Conservation (phyloP, 139 green algal genomes). For the Picochlorum sp. region DNA sequence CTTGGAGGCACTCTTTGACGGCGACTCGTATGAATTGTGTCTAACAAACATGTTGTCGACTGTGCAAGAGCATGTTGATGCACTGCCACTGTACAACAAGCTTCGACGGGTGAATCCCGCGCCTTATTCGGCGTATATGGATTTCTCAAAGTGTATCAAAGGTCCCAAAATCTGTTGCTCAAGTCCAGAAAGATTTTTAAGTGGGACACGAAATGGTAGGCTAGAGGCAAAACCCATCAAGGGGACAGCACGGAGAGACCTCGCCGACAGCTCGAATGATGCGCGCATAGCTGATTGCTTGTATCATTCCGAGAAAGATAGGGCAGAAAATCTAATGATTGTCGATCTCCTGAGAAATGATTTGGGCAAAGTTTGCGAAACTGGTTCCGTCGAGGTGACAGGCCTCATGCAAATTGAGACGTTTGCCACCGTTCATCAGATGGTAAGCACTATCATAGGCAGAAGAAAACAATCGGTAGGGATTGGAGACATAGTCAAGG, state of each 20-base stretch:
- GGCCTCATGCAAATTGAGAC: conserved; percentile 88
- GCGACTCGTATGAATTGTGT: conserved; percentile 90
- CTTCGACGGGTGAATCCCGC: conserved; percentile 86
- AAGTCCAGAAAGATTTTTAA: conserved; percentile 94
- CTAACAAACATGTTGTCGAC: conserved; percentile 55
- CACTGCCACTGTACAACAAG: conserved; percentile 58
- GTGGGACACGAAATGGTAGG: conserved; percentile 43
- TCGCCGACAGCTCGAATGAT: conserved; percentile 46
- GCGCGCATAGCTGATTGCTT: conserved; percentile 30
- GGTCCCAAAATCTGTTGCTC: conserved; percentile 62
- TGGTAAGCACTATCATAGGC: conserved; percentile 85
- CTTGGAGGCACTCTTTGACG: conserved; percentile 38
- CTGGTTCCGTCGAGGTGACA: conserved; percentile 82
- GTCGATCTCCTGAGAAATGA: conserved; percentile 98
- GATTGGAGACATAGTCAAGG: conserved; percentile 52
- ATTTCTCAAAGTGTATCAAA: conserved; percentile 24
- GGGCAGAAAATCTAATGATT: conserved; percentile 99
- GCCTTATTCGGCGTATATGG: conserved; percentile 84
- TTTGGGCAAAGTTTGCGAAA: conserved; percentile 57
- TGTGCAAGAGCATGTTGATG: conserved; percentile 8
- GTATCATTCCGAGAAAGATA: conserved; percentile 77
- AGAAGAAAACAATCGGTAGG: conserved; percentile 16
- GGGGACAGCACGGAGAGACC: conserved; percentile 51
- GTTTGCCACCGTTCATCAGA: conserved; percentile 91
- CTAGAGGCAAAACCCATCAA: conserved; percentile 98